Evolutionary conservation across 2,329 filamentous ascomycete genomes (phyloP), one percentile per base, ranked within the genome.

Genomic region (Pseudogymnoascus sp.): DNA sequence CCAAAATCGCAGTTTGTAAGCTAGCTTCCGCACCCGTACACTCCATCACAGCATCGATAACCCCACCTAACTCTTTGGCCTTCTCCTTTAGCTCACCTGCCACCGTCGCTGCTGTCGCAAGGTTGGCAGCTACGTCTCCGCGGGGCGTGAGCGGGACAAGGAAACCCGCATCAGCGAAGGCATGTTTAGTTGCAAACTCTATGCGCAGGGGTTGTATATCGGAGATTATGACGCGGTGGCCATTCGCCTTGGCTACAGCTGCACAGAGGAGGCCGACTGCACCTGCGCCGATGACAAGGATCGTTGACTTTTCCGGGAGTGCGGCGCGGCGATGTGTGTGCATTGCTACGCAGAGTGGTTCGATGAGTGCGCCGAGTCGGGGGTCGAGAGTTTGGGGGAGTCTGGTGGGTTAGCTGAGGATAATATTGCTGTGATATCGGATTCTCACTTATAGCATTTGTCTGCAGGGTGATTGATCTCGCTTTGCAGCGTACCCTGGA

Each of bases 321-420:
- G 75, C 75, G 2, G 87, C 90, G 76, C 92, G 89, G 67, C 85
- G 84, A 63, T 86, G 86, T 66, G 94, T 90, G 77, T 96, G 92
- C 36, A 96, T 91, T 12, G 87, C 91, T 30, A 96, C 91, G 54
- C 88, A 86, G 37, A 96, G 83, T 2, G 92, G 92, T 80, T 97
- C 93, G 70, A 97, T 86, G 65, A 97, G 77, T 2, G 94, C 93
- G 62, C 92, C 94, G 76, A 97, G 91, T 72, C 94, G 88, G 59
- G 95, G 78, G 0, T 83, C 86, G 59, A 97, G 85, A 66, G 78
- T 75, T 20, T 87, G 84, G 1, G 93, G 92, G 6, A 97, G 83
- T 16, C 43, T 54, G 9, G 25, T 8, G 9, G n/a, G 43, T 18
- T 18, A 30, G 9, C 18, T 54, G 11, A 3, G 4, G 8, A 12